Evolutionary conservation across 2,329 filamentous ascomycete genomes (phyloP).

Genomic region (Seiridium unicorne): DNA sequence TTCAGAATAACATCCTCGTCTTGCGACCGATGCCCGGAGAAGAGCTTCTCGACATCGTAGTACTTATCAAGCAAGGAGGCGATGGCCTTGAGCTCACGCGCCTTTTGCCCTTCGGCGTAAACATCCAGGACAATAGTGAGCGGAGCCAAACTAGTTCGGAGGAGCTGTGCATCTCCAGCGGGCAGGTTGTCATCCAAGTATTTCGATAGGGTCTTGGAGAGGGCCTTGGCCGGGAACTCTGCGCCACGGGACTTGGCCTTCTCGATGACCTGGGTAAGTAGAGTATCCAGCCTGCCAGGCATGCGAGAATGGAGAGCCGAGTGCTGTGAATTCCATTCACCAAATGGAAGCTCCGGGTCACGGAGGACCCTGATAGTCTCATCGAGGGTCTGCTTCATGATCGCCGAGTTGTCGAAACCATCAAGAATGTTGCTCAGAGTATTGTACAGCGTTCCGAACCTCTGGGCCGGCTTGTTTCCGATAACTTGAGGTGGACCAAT

Average conservation of each 20-base stretch:
- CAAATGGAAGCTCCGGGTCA: conserved; percentile 86
- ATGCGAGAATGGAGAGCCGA: conserved; percentile 96
- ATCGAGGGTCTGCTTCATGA: conserved; percentile 85
- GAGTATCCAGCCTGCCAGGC: conserved; percentile 86
- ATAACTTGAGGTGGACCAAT: conserved; percentile 84
- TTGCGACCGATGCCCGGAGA: conserved; percentile 79
- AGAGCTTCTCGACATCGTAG: conserved; percentile 79
- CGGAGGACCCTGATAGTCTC: conserved; percentile 89
- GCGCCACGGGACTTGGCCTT: conserved; percentile 72
- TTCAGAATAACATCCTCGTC: conserved; percentile 93
- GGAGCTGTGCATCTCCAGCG: conserved; percentile 67
- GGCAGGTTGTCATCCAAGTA: conserved; percentile 87
- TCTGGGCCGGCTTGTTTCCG: conserved; percentile 88
- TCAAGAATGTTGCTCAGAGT: conserved; percentile 84
- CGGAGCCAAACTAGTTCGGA: conserved; percentile 72
- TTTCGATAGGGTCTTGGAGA: conserved; percentile 79
- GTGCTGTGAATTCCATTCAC: conserved; percentile 94
- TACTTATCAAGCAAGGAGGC: conserved; percentile 77
- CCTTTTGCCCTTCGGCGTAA: conserved; percentile 86
- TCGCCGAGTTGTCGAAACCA: conserved; percentile 96
- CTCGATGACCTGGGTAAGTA: conserved; percentile 83
- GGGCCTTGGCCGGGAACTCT: conserved; percentile 89
- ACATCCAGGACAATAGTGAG: conserved; percentile 74
- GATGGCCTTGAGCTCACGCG: conserved; percentile 83
- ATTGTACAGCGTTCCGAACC: conserved; percentile 73